Evolutionary conservation across 495 filamentous ascomycete species (phyloP).

Genomic region (Lasiosphaeria miniovina): DNA sequence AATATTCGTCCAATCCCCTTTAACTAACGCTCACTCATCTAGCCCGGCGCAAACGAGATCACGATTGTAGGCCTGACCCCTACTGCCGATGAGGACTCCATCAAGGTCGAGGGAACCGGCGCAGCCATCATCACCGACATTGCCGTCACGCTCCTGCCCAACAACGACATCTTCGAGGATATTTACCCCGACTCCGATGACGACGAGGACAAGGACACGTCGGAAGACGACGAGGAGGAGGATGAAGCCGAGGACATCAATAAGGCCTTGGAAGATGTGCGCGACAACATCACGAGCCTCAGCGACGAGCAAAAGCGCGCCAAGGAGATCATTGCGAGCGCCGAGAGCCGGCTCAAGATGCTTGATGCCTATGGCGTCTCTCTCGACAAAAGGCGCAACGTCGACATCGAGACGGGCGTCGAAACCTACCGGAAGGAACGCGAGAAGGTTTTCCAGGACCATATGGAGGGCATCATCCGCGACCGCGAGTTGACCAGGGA

Average conservation of each 20-base stretch:
- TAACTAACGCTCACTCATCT: not conserved
- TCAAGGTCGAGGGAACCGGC: slow-evolving; percentile 68
- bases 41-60: slow-evolving; percentile 64
- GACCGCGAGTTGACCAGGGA: slow-evolving; percentile 39
- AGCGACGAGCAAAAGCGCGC: slow-evolving; percentile 26
- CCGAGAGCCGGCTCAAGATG: slow-evolving; percentile 38
- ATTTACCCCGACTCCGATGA: slow-evolving; percentile 50
- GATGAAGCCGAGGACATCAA: slow-evolving; percentile 20
- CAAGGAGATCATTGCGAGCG: slow-evolving; percentile 35
- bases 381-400: slow-evolving; percentile 29
- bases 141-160: slow-evolving; percentile 59
- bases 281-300: slow-evolving; percentile 25
- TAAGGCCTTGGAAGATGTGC: slow-evolving; percentile 24
- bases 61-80: slow-evolving; percentile 63
- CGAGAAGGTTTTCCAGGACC: slow-evolving; percentile 42
- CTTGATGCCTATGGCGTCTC: slow-evolving; percentile 45
- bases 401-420: slow-evolving; percentile 35
- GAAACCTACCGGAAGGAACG: slow-evolving; percentile 49
- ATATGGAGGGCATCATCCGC: slow-evolving; percentile 30
- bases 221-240: slow-evolving; percentile 36
- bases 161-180: slow-evolving; percentile 56
- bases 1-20: not conserved
- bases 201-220: slow-evolving; percentile 33
- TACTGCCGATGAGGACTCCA: slow-evolving; percentile 60
- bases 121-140: slow-evolving; percentile 64